phyloP scores from a whole-genome alignment of 2,329 filamentous ascomycete genomes.

The Harringtonia lauricola region DNA sequence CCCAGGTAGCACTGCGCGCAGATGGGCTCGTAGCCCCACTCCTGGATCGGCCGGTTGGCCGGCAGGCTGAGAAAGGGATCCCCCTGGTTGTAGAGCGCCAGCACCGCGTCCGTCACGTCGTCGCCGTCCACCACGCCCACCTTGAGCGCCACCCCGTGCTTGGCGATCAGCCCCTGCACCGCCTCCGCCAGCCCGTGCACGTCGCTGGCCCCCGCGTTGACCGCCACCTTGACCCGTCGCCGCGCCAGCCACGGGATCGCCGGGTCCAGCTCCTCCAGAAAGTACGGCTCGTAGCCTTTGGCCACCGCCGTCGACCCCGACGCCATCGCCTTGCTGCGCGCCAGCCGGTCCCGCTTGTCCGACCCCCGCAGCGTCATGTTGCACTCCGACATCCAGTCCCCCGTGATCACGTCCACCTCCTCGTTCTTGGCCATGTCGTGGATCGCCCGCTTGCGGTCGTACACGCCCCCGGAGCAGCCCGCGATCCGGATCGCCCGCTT shows the following conservation, averaged over 20 bases:
- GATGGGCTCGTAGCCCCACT: too few relatives aligned
- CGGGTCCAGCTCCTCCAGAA: constrained; percentile 20
- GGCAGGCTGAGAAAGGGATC: constrained; percentile 10
- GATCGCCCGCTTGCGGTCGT: constrained; percentile 29
- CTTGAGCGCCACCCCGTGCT: constrained; percentile 16
- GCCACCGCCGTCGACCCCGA: constrained; percentile 15
- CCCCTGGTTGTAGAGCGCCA: constrained; percentile 9
- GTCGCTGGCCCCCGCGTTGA: constrained; percentile 22
- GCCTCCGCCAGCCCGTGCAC: constrained; percentile 11
- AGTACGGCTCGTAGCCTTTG: constrained; percentile 17
- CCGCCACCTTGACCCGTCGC: constrained; percentile 18
- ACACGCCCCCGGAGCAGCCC: constrained; percentile 30
- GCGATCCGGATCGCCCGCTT: constrained; percentile 28
- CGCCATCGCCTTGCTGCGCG: too few relatives aligned
- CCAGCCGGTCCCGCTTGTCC: too few relatives aligned
- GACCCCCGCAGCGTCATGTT: constrained; percentile 22
- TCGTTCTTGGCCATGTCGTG: constrained; percentile 26
- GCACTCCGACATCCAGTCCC: constrained; percentile 21
- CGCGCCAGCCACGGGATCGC: constrained; percentile 16
- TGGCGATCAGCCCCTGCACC: constrained; percentile 11
- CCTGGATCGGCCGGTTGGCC: constrained; percentile 12
- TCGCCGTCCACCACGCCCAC: constrained; percentile 22
- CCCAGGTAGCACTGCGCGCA: too few relatives aligned
- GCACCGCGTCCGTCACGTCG: constrained; percentile 15
- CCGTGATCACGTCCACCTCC: constrained; percentile 21